A percentile compares a stretch with the other conserved stretches of the same genome.
Evolutionary conservation across 2,329 filamentous ascomycete species (phyloP).

Genomic region (Arthroderma sp.): DNA sequence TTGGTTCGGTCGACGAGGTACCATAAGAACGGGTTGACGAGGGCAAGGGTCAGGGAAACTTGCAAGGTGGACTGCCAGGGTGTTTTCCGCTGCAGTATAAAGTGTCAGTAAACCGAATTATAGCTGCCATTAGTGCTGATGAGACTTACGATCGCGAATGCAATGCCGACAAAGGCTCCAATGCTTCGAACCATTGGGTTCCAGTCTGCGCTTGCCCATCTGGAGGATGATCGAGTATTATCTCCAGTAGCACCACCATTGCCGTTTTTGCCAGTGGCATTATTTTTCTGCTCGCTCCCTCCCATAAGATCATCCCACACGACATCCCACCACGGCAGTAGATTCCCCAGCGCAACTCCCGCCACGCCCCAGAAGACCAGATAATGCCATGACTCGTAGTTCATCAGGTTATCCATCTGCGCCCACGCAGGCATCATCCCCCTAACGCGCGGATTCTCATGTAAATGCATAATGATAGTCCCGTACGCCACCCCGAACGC

Average conservation of each 20-base stretch:
- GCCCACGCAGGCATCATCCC: not conserved
- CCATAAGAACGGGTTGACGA: conserved; percentile 90
- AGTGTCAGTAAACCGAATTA: conserved; percentile 1
- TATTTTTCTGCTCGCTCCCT: conserved; percentile 15
- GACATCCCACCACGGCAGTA: conserved; percentile 73
- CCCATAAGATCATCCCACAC: conserved; percentile 50
- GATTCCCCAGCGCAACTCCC: conserved; percentile 62
- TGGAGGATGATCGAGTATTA: conserved; percentile 11
- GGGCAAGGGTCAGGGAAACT: conserved; percentile 72
- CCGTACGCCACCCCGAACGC: conserved; percentile 72
- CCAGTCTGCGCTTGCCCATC: conserved; percentile 50
- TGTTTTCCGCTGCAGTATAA: conserved; percentile 54
- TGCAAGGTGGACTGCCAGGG: conserved; percentile 94
- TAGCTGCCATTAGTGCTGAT: not conserved
- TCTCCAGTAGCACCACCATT: conserved; percentile 12
- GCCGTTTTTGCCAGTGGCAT: conserved; percentile 16
- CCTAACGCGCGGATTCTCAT: conserved; percentile 50
- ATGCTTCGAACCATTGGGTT: conserved; percentile 56
- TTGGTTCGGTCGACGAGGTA: conserved; percentile 87
- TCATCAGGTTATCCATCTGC: too few relatives aligned
- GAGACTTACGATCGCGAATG: conserved; percentile 64
- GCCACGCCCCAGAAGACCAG: conserved; percentile 68
- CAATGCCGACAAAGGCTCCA: conserved; percentile 59
- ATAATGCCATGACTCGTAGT: conserved; percentile 45
- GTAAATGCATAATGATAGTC: conserved; percentile 64